These are phyloP conservation scores for Arthroderma uncinatum DNA, from an alignment of 2,329 filamentous ascomycete genomes.

Conservation along the genomic window DNA sequence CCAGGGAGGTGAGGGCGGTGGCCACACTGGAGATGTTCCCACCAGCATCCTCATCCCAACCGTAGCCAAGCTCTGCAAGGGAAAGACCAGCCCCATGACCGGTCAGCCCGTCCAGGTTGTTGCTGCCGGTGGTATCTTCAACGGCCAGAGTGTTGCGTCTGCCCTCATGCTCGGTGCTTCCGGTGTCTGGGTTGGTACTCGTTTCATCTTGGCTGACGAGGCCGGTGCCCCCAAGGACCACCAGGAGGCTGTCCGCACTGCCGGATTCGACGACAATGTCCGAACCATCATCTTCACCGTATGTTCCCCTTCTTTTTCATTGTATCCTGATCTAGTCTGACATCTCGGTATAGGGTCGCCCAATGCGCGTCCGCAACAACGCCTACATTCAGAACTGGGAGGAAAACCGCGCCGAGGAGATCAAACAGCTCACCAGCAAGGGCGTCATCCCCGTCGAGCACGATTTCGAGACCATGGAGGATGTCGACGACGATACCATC, in stretches of 20 bases:
- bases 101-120: conserved; percentile 81
- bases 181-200: conserved; percentile 92
- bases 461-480: conserved; percentile 73
- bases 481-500: conserved; percentile 70
- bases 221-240: conserved; percentile 86
- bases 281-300: conserved; percentile 94
- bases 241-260: conserved; percentile 87
- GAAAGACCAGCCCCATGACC: conserved; percentile 75
- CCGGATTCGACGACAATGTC: conserved; percentile 89
- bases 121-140: conserved; percentile 88
- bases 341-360: conserved; percentile 50
- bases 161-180: conserved; percentile 84
- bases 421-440: conserved; percentile 81
- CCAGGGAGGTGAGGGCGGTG: conserved; percentile 93
- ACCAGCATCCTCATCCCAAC: conserved; percentile 87
- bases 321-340: not conserved
- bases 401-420: conserved; percentile 76
- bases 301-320: conserved; percentile 14
- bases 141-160: conserved; percentile 79
- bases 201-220: conserved; percentile 89
- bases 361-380: conserved; percentile 86
- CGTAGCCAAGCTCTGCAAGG: conserved; percentile 69
- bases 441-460: conserved; percentile 88
- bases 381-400: conserved; percentile 95
- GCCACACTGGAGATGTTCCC: conserved; percentile 88